A percentile compares a stretch with the other conserved stretches of the same genome.
phyloP scores from a whole-genome alignment of 371 early-diverging fungal species.

The Cokeromyces recurvatus region DNA sequence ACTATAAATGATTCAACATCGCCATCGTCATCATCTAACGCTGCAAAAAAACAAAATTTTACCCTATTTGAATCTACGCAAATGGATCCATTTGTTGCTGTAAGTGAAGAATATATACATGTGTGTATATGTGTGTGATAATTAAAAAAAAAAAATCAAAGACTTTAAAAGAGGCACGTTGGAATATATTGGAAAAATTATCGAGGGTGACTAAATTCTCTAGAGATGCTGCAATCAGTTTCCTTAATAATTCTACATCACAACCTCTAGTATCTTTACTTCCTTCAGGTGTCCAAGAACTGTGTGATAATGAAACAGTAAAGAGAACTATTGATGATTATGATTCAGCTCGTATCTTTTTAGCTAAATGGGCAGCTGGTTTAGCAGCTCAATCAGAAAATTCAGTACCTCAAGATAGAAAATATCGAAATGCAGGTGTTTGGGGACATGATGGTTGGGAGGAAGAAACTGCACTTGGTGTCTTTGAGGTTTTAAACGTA shows the following conservation, averaged over 20 bases:
- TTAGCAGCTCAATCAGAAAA: constrained; percentile 43
- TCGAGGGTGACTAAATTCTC: constrained; percentile 80
- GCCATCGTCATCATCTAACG: neutral
- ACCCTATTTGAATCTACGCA: constrained; percentile 30
- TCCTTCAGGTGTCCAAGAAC: constrained; percentile 51
- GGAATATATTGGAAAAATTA: constrained; percentile 82
- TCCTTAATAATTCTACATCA: constrained; percentile 77
- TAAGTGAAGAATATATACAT: constrained; percentile 7
- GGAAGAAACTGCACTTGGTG: constrained; percentile 42
- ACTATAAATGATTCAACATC: too few relatives aligned
- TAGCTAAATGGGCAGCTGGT: constrained; percentile 82
- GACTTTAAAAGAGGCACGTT: constrained; percentile 66
- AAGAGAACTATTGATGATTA: constrained; percentile 68
- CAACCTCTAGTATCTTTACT: constrained; percentile 74
- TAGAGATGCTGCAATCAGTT: constrained; percentile 62
- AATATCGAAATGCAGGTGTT: constrained; percentile 37
- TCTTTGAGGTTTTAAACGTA: constrained; percentile 46
- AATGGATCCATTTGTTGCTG: constrained; percentile 45
- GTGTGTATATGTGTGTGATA: too few relatives aligned
- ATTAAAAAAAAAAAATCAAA: too few relatives aligned
- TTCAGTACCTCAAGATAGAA: constrained; percentile 21
- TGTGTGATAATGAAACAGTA: constrained; percentile 38
- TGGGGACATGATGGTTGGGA: constrained; percentile 46
- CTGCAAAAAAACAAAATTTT: neutral
- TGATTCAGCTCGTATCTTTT: constrained; percentile 78